Conservation (phyloP, 2,329 filamentous ascomycete genomes). For the Thelonectria olida region DNA sequence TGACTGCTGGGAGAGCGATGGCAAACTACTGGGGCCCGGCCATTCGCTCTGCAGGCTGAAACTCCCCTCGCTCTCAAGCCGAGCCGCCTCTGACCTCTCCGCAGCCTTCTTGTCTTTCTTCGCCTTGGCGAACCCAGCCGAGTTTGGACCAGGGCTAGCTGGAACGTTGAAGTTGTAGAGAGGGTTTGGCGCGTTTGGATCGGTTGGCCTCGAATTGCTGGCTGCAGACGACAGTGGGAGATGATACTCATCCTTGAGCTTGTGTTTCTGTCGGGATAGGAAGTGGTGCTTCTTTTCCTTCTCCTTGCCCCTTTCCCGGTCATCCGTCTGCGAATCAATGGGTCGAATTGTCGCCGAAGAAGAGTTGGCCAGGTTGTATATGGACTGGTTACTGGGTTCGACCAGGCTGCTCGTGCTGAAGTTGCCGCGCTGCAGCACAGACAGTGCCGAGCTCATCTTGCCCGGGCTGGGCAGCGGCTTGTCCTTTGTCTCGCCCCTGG, state of each 20-base stretch:
- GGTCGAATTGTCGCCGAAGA: constrained; percentile 81
- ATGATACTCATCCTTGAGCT: constrained; percentile 78
- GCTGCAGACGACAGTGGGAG: constrained; percentile 78
- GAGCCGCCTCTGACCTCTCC: constrained; percentile 63
- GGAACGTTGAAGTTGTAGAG: constrained; percentile 83
- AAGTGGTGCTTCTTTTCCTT: constrained; percentile 85
- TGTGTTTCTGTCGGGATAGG: constrained; percentile 80
- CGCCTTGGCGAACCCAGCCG: constrained; percentile 78
- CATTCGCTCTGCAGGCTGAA: constrained; percentile 56
- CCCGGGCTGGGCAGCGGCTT: constrained; percentile 77
- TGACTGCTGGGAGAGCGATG: constrained; percentile 53
- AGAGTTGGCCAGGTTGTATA: constrained; percentile 80
- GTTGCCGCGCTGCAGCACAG: constrained; percentile 72
- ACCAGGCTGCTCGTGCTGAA: constrained; percentile 76
- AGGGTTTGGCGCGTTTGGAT: constrained; percentile 78
- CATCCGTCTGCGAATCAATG: constrained; percentile 58
- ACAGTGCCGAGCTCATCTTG: constrained; percentile 73
- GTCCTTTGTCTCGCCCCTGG: constrained; percentile 72
- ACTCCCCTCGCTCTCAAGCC: constrained; percentile 62
- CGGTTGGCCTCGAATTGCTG: constrained; percentile 79
- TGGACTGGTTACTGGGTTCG: constrained; percentile 68
- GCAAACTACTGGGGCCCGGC: constrained; percentile 63
- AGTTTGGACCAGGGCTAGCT: constrained; percentile 73
- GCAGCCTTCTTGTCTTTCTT: constrained; percentile 88
- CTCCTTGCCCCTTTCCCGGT: constrained; percentile 62